A percentile compares a stretch with the other conserved stretches of the same genome.
Evolutionary conservation across 495 filamentous ascomycete species (phyloP).

Genomic region (Tricharina praecox): DNA sequence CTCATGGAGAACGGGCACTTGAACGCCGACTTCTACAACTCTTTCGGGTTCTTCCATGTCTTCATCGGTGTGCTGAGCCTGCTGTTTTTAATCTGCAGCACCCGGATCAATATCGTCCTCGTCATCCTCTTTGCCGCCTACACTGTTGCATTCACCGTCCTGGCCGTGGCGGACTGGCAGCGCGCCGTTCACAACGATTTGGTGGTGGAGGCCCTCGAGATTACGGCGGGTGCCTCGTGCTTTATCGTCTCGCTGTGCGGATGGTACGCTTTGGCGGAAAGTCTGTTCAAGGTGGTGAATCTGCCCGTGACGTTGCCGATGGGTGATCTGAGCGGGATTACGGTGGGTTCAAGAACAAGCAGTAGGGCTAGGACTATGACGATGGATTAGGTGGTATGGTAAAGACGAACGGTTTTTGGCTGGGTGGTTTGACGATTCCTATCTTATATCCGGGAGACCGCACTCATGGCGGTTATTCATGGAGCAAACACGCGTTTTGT

Average conservation of each 20-base stretch:
- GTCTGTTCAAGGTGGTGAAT: conserved; percentile 43
- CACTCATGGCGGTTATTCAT: too few species aligned
- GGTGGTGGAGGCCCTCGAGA: background rate
- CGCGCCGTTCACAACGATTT: conserved; percentile 23
- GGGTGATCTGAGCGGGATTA: conserved; percentile 34
- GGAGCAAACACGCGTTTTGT: too few species aligned
- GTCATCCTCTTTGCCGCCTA: conserved; percentile 49
- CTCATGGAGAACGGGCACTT: background rate
- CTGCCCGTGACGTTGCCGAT: conserved; percentile 41
- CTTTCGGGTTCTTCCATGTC: conserved; percentile 29
- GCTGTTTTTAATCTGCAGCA: conserved; percentile 49
- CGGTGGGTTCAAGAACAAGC: background rate
- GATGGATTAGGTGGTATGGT: too few species aligned
- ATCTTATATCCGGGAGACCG: too few species aligned
- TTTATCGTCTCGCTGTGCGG: conserved; percentile 42
- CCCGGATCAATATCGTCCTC: conserved; percentile 54
- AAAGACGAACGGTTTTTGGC: too few species aligned
- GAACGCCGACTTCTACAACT: conserved; percentile 1
- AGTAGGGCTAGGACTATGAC: background rate
- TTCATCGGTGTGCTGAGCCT: conserved; percentile 43
- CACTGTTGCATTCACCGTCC: conserved; percentile 38
- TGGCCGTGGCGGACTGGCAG: conserved; percentile 44
- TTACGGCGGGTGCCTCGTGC: conserved; percentile 12
- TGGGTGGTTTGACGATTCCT: too few species aligned
- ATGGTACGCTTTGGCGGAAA: conserved; percentile 49